phyloP scores from a whole-genome alignment of 1,284 basidiomycete species.

The Rugosomyces carneus region DNA sequence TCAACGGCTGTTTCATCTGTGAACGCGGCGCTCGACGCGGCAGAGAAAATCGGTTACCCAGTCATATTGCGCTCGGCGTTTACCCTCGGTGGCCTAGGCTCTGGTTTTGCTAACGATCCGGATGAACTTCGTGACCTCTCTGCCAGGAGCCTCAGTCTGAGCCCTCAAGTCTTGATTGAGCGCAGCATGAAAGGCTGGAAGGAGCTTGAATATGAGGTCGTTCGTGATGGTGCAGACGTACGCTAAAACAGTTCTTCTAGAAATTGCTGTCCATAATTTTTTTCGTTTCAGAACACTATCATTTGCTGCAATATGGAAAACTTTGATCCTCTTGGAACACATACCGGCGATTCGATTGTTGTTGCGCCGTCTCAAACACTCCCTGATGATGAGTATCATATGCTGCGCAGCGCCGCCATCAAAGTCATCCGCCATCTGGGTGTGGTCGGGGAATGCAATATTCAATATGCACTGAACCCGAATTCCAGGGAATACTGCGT shows the following conservation, averaged over 20 bases:
- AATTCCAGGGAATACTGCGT: conserved; percentile 93
- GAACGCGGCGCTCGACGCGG: conserved; percentile 87
- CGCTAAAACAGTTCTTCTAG: conserved; percentile 20
- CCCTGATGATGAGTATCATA: conserved; percentile 97
- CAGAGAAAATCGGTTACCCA: conserved; percentile 91
- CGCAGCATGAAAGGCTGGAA: conserved; percentile 99
- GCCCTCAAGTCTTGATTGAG: conserved; percentile 96
- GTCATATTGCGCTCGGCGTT: conserved; percentile 98
- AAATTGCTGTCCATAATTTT: conserved; percentile 5
- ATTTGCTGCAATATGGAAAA: conserved; percentile 99
- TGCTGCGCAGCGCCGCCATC: conserved; percentile 96
- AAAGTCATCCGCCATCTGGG: conserved; percentile 98
- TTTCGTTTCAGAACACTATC: conserved; percentile 68
- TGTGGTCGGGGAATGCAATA: conserved; percentile 98
- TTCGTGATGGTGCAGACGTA: conserved; percentile 93
- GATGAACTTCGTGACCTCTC: conserved; percentile 94
- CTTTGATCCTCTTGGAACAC: conserved; percentile 97
- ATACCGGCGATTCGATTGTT: conserved; percentile 99
- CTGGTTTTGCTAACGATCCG: conserved; percentile 94
- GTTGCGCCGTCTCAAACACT: conserved; percentile 98
- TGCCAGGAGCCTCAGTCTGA: conserved; percentile 86
- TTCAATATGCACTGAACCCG: conserved; percentile 98
- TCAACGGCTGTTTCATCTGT: conserved; percentile 98
- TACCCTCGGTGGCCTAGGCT: conserved; percentile 97
- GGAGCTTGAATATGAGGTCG: conserved; percentile 98